Percentiles rank a stretch among this genome's conserved stretches.
These are phyloP conservation scores for Auricularia auricula-judae DNA, from an alignment of 768 basidiomycete genomes.

Conservation along the genomic window DNA sequence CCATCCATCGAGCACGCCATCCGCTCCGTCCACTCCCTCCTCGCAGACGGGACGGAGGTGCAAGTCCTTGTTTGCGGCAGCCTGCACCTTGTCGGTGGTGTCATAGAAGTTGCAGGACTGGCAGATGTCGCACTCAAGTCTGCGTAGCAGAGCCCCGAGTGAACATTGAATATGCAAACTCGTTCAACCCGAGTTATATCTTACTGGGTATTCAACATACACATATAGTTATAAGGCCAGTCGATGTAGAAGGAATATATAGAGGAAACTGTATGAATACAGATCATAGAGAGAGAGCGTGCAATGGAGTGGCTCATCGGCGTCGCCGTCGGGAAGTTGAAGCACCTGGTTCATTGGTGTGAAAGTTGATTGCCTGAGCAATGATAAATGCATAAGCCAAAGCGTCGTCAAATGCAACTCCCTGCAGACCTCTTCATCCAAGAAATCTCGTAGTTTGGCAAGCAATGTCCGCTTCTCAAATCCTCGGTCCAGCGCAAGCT, in stretches of 20 bases:
- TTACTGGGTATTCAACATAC: not conserved
- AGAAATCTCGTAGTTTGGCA: constrained; percentile 33
- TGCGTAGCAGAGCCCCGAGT: not conserved
- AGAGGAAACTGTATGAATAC: not conserved
- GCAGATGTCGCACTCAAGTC: constrained; percentile 46
- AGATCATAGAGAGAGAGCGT: not conserved
- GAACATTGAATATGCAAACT: not conserved
- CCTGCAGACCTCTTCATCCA: constrained; percentile 41
- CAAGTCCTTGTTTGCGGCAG: constrained; percentile 87
- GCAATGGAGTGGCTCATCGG: not conserved
- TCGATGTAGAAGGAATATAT: no score
- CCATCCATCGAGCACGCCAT: constrained; percentile 87
- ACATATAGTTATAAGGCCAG: not conserved
- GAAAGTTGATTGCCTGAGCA: constrained; percentile 44
- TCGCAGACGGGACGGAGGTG: constrained; percentile 16
- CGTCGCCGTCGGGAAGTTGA: not conserved
- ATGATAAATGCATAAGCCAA: not conserved
- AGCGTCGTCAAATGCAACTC: not conserved
- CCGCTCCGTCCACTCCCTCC: constrained; percentile 41
- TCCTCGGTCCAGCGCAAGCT: constrained; percentile 26
- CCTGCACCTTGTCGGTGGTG: constrained; percentile 85
- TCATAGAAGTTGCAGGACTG: constrained; percentile 83
- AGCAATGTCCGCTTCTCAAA: constrained; percentile 24
- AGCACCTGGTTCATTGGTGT: constrained; percentile 16
- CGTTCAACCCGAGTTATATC: not conserved